Conservation (phyloP, 805 yeast genomes). For the Naumovozyma dairenensis region DNA sequence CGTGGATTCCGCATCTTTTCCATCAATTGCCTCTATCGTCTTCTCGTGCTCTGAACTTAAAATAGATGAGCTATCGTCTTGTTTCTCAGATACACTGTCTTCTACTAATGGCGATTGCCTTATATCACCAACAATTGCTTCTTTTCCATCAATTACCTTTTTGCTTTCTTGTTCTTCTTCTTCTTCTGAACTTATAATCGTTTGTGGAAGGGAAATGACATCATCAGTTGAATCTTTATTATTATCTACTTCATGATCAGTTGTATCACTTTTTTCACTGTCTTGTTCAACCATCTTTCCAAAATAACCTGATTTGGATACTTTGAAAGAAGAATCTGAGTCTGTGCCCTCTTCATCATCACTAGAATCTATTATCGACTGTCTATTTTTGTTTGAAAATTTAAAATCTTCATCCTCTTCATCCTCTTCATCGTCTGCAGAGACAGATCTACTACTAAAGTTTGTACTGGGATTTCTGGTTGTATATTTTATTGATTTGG, state of each 20-base stretch:
- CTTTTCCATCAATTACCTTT: not conserved
- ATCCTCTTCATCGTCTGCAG: not conserved
- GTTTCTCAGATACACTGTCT: not conserved
- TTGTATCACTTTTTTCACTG: slow-evolving; percentile 3
- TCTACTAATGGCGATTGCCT: not conserved
- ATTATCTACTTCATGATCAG: not conserved
- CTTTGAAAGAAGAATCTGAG: slow-evolving; percentile 7
- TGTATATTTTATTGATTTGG: slow-evolving; percentile 14
- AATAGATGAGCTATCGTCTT: too few species aligned
- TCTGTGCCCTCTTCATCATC: slow-evolving; percentile 9
- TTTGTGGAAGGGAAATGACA: slow-evolving; percentile 1
- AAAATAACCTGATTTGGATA: slow-evolving; percentile 22
- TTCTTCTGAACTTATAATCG: not conserved
- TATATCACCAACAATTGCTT: not conserved
- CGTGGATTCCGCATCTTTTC: slow-evolving; percentile 1
- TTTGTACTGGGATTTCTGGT: not conserved
- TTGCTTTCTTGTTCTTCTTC: not conserved
- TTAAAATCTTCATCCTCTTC: slow-evolving; percentile 8
- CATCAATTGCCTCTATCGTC: not conserved
- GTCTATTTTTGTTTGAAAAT: slow-evolving; percentile 8
- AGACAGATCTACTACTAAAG: slow-evolving; percentile 6
- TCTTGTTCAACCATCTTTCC: slow-evolving; percentile 13
- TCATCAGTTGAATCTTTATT: not conserved
- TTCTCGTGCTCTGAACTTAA: not conserved
- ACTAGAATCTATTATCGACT: slow-evolving; percentile 12